These are phyloP conservation scores for Nigrospora oryzae DNA, from an alignment of 2,329 filamentous ascomycete species.

Conservation along the genomic window DNA sequence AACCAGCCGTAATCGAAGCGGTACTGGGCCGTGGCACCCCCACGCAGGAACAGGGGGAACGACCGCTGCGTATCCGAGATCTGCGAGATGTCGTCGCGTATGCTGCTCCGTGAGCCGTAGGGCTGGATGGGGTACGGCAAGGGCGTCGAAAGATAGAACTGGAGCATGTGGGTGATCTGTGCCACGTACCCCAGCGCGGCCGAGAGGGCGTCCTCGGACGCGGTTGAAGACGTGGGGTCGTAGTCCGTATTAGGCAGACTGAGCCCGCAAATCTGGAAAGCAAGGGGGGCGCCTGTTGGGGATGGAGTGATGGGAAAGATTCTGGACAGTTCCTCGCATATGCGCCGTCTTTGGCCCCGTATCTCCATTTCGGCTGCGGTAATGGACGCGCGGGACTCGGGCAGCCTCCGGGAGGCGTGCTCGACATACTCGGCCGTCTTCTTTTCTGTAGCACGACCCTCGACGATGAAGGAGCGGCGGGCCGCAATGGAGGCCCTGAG, in stretches of 20 bases:
- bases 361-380: slow-evolving; percentile 55
- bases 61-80: slow-evolving; percentile 42
- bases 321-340: slow-evolving; percentile 71
- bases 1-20: slow-evolving; percentile 96
- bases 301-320: slow-evolving; percentile 75
- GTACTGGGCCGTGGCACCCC: slow-evolving; percentile 64
- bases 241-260: slow-evolving; percentile 75
- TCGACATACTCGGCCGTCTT: slow-evolving; percentile 52
- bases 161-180: slow-evolving; percentile 65
- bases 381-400: slow-evolving; percentile 45
- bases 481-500: slow-evolving; percentile 57
- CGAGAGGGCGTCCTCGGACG: slow-evolving; percentile 63
- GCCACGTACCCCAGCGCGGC: slow-evolving; percentile 77
- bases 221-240: slow-evolving; percentile 34
- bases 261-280: slow-evolving; percentile 76
- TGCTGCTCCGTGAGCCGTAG: slow-evolving; percentile 61
- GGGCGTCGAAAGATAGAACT: slow-evolving; percentile 71
- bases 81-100: slow-evolving; percentile 55
- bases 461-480: slow-evolving; percentile 58
- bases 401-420: slow-evolving; percentile 51
- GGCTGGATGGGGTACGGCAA: slow-evolving; percentile 73
- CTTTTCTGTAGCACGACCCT: slow-evolving; percentile 51
- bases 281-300: slow-evolving; percentile 49
- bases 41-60: slow-evolving; percentile 70
- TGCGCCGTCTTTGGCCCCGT: slow-evolving; percentile 78